Evolutionary conservation across 1,284 basidiomycete species (phyloP).

Genomic region (Boletus sp.): DNA sequence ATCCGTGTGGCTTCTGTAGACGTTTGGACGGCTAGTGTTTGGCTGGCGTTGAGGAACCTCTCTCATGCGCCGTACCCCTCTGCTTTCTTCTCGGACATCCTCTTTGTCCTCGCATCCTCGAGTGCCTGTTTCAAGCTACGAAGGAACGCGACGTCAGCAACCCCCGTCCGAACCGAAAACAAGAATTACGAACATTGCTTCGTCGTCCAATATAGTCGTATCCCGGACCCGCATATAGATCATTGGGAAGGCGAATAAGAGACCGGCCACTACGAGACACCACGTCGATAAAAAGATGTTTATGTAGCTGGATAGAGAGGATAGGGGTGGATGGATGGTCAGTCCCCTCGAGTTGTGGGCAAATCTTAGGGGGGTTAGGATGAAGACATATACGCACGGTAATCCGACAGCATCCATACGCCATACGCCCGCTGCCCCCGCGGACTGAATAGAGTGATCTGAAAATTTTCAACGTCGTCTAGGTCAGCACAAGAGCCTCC

Average conservation of each 20-base stretch:
- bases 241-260: slow-evolving; percentile 34
- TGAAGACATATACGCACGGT: slow-evolving; percentile 18
- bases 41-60: too few relatives aligned
- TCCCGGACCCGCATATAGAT: slow-evolving; percentile 31
- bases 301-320: slow-evolving; percentile 8
- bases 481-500: too few relatives aligned
- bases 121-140: background rate
- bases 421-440: slow-evolving; percentile 37
- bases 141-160: background rate
- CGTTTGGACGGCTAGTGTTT: too few relatives aligned
- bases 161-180: background rate
- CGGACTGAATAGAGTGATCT: slow-evolving; percentile 37
- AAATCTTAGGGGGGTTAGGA: background rate
- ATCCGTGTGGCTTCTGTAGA: too few relatives aligned
- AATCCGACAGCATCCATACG: slow-evolving; percentile 30
- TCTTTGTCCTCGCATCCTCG: background rate
- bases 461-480: too few relatives aligned
- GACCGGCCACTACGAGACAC: slow-evolving; percentile 28
- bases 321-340: too few relatives aligned
- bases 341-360: too few relatives aligned
- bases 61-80: background rate
- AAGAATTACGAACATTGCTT: background rate
- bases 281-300: slow-evolving; percentile 33
- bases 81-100: background rate
- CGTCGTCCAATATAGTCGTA: background rate